A percentile compares a stretch with the other conserved stretches of the same genome.
phyloP scores from a whole-genome alignment of 192 early-diverging fungal species.

The Phlyctochytrium planicorne region DNA sequence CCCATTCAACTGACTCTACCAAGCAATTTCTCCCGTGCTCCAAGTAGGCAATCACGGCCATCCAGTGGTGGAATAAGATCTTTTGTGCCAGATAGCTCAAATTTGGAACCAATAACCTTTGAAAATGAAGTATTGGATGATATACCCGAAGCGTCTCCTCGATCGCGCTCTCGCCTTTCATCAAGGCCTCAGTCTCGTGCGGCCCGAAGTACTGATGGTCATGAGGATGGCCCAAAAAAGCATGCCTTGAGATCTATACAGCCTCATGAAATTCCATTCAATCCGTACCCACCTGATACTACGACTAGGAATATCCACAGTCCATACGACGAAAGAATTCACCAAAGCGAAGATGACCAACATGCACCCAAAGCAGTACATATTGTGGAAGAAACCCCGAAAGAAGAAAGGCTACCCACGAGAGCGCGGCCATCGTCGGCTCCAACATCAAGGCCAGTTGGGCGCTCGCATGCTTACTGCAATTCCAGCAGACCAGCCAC shows the following conservation, averaged over 20 bases:
- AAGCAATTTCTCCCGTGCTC: not conserved
- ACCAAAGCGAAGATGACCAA: not conserved
- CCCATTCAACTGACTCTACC: conserved; percentile 1
- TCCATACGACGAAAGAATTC: not conserved
- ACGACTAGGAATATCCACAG: not conserved
- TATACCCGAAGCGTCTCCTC: not conserved
- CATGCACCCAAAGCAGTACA: not conserved
- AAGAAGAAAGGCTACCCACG: not conserved
- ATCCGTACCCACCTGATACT: too few relatives aligned
- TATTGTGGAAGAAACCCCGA: not conserved
- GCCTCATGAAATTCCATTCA: not conserved
- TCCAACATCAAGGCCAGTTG: not conserved
- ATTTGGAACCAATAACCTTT: not conserved
- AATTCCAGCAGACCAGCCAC: not conserved
- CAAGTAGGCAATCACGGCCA: not conserved
- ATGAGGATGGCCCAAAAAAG: not conserved
- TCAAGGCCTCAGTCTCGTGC: not conserved
- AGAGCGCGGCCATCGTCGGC: not conserved
- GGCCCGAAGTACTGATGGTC: not conserved
- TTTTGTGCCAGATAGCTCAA: not conserved
- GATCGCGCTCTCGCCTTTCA: not conserved
- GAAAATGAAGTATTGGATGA: not conserved
- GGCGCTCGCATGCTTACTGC: not conserved
- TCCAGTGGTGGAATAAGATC: too few relatives aligned
- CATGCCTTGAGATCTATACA: not conserved